Base-by-base conservation (phyloP, 441 rosid species). In the Arabidopsis lyrata region DNA sequence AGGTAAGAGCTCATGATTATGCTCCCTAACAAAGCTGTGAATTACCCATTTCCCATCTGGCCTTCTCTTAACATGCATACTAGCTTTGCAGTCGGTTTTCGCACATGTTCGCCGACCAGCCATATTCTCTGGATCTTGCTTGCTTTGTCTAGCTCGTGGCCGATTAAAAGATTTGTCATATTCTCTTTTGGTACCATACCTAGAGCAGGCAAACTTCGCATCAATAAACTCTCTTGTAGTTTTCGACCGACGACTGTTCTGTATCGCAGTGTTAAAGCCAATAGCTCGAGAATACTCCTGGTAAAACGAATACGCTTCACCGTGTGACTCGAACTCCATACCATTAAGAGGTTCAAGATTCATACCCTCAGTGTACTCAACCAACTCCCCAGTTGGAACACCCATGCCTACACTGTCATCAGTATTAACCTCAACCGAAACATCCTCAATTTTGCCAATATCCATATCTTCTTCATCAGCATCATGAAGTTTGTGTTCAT, bases 21-120 rank as follows among this genome's bases (percentile, higher is more conserved):
- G 97, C 77, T 91, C 97, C 80, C 89, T 91, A 52, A 91, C 86
- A 71, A 89, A 89, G 84, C 85, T 86, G 70, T 91, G 97, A 59
- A 91, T 87, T 5, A 89, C 87, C 97, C 97, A 91, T 75, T 89
- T 91, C 52, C 97, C 97, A 58, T 91, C 97, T 0, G 81, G 75
- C 83, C 84, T 88, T 83, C 95, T 88, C 87, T 91, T 91, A 74
- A 91, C 97, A 79, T 91, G 97, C 97, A 91, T 91, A 62, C 97
- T 88, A n/a, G 95, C 97, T 81, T 91, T 91, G 79, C 97, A 91
- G 76, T 91, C 95, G 0, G 97, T 91, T 80, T 91, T 91, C 0
- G 87, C 86, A 64, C 97, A 89, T 12, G 92, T 82, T 45, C 97
- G 72, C 52, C 97, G 66, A 39, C 95, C 86, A 56, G 93, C 87